phyloP scores from a whole-genome alignment of 768 basidiomycete genomes.

The Termitomyces sp. region DNA sequence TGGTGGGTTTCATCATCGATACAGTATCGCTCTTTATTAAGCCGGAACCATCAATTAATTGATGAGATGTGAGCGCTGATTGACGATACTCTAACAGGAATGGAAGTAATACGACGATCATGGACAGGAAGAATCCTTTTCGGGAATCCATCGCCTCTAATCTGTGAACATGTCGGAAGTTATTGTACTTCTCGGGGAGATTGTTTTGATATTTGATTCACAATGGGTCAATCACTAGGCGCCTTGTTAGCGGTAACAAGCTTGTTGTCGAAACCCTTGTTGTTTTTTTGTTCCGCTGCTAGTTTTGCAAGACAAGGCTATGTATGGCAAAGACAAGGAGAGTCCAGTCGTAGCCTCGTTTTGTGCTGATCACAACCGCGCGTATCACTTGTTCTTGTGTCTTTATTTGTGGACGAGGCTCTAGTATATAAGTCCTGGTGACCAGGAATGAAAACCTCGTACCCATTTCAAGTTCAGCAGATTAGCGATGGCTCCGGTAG shows the following conservation, averaged over 20 bases:
- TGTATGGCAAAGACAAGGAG: conserved; percentile 10
- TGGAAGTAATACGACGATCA: too few relatives aligned
- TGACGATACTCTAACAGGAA: background rate
- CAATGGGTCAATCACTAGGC: background rate
- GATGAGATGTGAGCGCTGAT: background rate
- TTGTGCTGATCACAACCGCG: conserved; percentile 10
- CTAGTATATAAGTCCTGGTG: conserved; percentile 9
- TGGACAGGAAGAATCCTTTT: background rate
- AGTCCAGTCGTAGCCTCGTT: conserved; percentile 11
- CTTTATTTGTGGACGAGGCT: conserved; percentile 3
- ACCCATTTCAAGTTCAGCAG: background rate
- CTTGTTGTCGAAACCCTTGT: conserved; percentile 15
- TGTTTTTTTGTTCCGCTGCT: conserved; percentile 14
- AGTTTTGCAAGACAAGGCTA: conserved; percentile 1
- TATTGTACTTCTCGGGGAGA: conserved; percentile 4
- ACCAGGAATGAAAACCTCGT: background rate
- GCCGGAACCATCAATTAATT: background rate
- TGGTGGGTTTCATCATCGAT: too few relatives aligned
- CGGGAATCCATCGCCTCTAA: background rate
- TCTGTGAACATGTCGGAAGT: background rate
- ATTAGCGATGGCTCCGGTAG: conserved; percentile 7
- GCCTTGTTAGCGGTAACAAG: background rate
- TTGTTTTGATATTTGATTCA: conserved; percentile 1
- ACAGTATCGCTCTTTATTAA: background rate
- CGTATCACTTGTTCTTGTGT: conserved; percentile 12